A percentile compares a stretch with the other conserved stretches of the same genome.
phyloP scores from a whole-genome alignment of 495 filamentous ascomycete genomes.

The Xylaria sp. region DNA sequence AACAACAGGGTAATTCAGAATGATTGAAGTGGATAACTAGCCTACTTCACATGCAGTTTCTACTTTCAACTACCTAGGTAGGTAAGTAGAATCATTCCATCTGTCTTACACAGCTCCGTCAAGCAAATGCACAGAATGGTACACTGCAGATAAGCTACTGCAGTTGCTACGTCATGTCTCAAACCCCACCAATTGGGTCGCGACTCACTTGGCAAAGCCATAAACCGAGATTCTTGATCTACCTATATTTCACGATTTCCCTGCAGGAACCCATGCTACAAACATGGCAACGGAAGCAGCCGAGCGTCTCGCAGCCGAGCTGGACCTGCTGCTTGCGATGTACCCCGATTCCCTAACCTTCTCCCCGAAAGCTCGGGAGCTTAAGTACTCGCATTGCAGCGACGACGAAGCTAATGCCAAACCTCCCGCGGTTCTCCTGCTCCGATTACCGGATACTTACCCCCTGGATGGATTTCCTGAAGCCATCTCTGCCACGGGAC shows the following conservation, averaged over 20 bases:
- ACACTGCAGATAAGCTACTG: conserved; percentile 6
- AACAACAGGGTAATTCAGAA: neutral
- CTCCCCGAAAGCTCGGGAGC: conserved; percentile 26
- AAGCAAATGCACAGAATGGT: neutral
- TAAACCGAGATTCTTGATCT: neutral
- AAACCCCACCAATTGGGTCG: neutral
- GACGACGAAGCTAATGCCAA: neutral
- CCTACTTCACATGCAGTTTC: too few relatives aligned
- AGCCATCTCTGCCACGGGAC: conserved; percentile 24
- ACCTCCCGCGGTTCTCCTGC: conserved; percentile 7
- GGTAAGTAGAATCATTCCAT: too few relatives aligned
- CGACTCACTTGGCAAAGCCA: neutral
- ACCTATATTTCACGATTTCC: neutral
- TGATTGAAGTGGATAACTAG: neutral
- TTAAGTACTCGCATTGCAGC: conserved; percentile 18
- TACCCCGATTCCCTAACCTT: conserved; percentile 27
- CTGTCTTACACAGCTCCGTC: neutral
- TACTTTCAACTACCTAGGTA: neutral
- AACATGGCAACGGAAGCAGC: conserved; percentile 24
- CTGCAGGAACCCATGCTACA: neutral
- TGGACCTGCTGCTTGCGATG: conserved; percentile 26
- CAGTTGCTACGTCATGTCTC: conserved; percentile 19
- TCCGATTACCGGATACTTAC: conserved; percentile 26
- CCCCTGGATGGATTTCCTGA: conserved; percentile 24
- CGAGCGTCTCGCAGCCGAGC: conserved; percentile 26